Evolutionary conservation across 306 rosid genomes (phyloP), one percentile per base, ranked within the genome.

Genomic region (Glycine soja): DNA sequence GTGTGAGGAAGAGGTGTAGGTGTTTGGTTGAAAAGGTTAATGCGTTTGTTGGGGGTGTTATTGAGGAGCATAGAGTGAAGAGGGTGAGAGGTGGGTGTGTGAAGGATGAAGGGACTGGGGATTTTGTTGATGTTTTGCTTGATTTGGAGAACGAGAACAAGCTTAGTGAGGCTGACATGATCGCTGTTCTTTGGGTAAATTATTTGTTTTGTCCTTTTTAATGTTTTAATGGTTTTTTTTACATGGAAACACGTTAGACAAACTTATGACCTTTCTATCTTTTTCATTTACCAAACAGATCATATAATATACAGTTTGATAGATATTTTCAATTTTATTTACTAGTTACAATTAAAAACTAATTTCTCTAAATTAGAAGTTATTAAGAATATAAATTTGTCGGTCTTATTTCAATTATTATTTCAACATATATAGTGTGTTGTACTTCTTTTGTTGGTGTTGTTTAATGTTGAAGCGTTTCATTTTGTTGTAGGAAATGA

Each of bases 171-270:
- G 78, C 92, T 72, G 98, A 94, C 54, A 89, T 94, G 91, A 87
- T 92, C 66, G 98, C 98, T 36, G 95, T 94, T 63, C 81, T 91
- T 42, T 94, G 98, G 97, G 98, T 94, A 89, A 52, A 34, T 62
- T 0, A 0, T 15, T 42, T 8, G 2, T 16, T 10, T 8, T 46
- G 0, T 14, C 18, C 6, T 5, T 52, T 7, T 72, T 13, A 0
- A 13, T 70, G 0, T 7, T 9, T 14, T 13, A 1, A n/a, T 75
- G 18, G 12, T 42, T 42, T 42, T 42, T 42, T 42, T 6, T 42
- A 6, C 46, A 42, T 42, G 46, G 2, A 42, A 42, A 42, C 46
- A 0, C 46, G 45, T 42, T n/a, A 0, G 1, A 24, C 30, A 24
- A 24, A 24, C 30, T 24, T 24, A 1, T 24, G 30, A 1, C 10